Conservation (phyloP, 169 alveolate genomes). For the Eimeria sp. region DNA sequence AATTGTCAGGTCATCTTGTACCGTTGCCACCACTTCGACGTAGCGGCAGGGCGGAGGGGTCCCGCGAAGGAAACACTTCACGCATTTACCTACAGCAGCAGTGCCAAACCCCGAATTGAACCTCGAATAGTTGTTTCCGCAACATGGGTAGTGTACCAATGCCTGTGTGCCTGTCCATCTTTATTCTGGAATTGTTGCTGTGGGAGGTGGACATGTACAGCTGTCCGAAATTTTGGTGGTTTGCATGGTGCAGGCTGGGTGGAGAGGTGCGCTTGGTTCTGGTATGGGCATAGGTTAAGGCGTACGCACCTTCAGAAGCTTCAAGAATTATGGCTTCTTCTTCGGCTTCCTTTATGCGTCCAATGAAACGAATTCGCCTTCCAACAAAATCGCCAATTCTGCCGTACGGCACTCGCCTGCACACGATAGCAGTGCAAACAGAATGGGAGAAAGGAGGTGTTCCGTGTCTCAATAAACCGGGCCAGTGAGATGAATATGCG, state of each 20-base stretch:
- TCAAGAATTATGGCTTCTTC: conserved; percentile 54
- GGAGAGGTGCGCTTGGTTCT: neutral
- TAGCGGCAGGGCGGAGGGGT: conserved; percentile 67
- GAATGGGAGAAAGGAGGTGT: neutral
- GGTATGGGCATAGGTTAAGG: neutral
- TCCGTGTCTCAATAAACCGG: neutral
- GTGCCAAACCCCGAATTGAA: neutral
- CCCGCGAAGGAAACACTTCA: conserved; percentile 32
- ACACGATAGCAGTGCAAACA: neutral
- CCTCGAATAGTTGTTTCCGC: neutral
- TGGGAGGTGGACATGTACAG: neutral
- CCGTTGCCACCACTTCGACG: conserved; percentile 70
- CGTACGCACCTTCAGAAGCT: conserved; percentile 51
- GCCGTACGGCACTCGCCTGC: conserved; percentile 74
- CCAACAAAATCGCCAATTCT: conserved; percentile 53
- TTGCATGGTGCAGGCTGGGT: neutral
- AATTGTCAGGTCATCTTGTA: conserved; percentile 62
- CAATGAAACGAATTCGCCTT: conserved; percentile 48
- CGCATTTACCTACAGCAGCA: conserved; percentile 58
- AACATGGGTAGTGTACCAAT: neutral
- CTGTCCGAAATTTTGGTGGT: neutral
- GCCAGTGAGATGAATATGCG: neutral
- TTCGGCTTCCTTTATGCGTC: conserved; percentile 57
- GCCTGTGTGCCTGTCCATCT: too few species aligned
- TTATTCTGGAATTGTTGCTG: too few species aligned